phyloP scores from a whole-genome alignment of 495 filamentous ascomycete genomes.

The Elaphomyces granulatus region DNA sequence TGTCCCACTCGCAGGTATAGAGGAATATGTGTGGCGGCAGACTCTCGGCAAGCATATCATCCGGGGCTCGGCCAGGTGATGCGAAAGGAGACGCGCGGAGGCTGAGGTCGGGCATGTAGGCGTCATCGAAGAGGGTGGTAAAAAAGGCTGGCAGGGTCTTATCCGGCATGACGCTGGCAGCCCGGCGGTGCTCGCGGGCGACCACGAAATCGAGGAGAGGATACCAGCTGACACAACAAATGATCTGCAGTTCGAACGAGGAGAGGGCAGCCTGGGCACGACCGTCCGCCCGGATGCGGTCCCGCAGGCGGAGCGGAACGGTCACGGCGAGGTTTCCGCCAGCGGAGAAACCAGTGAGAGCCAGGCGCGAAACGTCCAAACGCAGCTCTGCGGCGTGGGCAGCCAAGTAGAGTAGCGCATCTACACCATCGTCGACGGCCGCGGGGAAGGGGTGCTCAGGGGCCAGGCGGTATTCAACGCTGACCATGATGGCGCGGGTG shows the following conservation, averaged over 20 bases:
- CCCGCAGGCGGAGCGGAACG: conserved; percentile 51
- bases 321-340: conserved; percentile 81
- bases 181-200: conserved; percentile 57
- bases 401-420: conserved; percentile 52
- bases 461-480: conserved; percentile 62
- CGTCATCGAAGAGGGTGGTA: conserved; percentile 74
- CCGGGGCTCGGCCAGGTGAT: conserved; percentile 45
- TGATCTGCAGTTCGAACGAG: conserved; percentile 34
- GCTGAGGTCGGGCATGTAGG: conserved; percentile 49
- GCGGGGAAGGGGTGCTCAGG: conserved; percentile 67
- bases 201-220: conserved; percentile 72
- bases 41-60: conserved; percentile 31
- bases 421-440: conserved; percentile 61
- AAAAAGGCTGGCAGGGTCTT: conserved; percentile 60
- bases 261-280: conserved; percentile 8
- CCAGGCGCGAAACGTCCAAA: conserved; percentile 48
- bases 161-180: conserved; percentile 47
- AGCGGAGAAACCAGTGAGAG: conserved; percentile 71
- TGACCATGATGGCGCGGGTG: conserved; percentile 49
- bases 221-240: conserved; percentile 62
- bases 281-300: conserved; percentile 13
- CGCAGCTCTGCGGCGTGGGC: conserved; percentile 39
- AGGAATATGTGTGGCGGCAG: conserved; percentile 54
- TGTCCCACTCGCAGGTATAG: conserved; percentile 83
- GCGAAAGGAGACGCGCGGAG: conserved; percentile 44